Conservation (phyloP, 805 yeast genomes). For the Suhomyces pyralidae region DNA sequence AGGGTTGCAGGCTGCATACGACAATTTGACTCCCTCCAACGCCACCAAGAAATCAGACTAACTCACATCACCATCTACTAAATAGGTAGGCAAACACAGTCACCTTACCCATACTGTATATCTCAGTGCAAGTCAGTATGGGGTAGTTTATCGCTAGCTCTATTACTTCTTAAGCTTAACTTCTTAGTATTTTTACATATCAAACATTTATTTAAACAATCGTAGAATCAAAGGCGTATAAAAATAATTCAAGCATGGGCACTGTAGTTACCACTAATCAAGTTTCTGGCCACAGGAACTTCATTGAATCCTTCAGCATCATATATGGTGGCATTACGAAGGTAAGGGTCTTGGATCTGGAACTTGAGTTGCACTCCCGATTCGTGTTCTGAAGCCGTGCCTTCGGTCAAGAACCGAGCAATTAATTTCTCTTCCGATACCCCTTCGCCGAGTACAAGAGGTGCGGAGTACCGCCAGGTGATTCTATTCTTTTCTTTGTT, state of each 20-base stretch:
- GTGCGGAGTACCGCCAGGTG: slow-evolving; percentile 67
- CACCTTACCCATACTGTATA: background rate
- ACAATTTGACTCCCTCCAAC: slow-evolving; percentile 29
- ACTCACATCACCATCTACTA: no score
- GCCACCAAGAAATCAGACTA: slow-evolving; percentile 1
- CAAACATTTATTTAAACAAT: background rate
- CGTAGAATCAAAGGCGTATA: background rate
- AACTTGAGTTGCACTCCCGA: slow-evolving; percentile 73
- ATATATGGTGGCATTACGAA: slow-evolving; percentile 38
- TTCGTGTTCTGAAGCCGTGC: slow-evolving; percentile 65
- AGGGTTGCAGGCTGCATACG: slow-evolving; percentile 50
- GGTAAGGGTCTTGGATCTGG: slow-evolving; percentile 44
- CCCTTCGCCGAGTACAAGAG: slow-evolving; percentile 34
- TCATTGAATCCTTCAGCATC: slow-evolving; percentile 23
- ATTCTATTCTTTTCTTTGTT: slow-evolving; percentile 82
- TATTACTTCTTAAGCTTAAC: no score
- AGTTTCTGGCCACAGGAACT: slow-evolving; percentile 45
- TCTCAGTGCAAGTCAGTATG: background rate
- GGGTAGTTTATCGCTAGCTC: no score
- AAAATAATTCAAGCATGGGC: slow-evolving; percentile 26
- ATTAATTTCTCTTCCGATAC: slow-evolving; percentile 62
- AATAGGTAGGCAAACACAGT: no score
- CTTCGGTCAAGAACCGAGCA: slow-evolving; percentile 81
- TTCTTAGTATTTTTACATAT: background rate
- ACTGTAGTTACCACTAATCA: slow-evolving; percentile 49